Percentiles rank a stretch among this genome's conserved stretches.
Evolutionary conservation across 2,329 filamentous ascomycete genomes (phyloP).

Genomic region (Immersiporthe knoxdaviesiana): DNA sequence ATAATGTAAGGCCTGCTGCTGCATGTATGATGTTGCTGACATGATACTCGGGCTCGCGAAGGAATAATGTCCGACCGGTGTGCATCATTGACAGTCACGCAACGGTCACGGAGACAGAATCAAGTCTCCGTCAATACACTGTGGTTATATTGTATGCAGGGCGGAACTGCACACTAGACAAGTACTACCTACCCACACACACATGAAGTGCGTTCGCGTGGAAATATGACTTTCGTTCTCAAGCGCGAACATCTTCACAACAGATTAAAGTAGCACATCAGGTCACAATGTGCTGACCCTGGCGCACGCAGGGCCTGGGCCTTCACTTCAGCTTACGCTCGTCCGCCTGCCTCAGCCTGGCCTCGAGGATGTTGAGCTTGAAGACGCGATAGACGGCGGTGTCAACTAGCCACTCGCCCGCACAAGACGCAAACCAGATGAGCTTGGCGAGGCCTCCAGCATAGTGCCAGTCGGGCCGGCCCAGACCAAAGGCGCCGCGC

Average conservation of each 20-base stretch:
- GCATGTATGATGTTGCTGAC: too few relatives aligned
- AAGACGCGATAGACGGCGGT: slow-evolving; percentile 27
- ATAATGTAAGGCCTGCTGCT: background rate
- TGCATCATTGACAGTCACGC: background rate
- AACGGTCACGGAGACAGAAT: too few relatives aligned
- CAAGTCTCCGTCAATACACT: too few relatives aligned
- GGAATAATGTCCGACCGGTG: background rate
- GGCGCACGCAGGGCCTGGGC: too few relatives aligned
- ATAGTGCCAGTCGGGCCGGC: slow-evolving; percentile 30
- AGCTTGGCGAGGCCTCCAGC: slow-evolving; percentile 20
- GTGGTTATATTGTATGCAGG: too few relatives aligned
- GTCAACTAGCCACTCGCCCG: slow-evolving; percentile 29
- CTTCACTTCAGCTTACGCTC: slow-evolving; percentile 13
- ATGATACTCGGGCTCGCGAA: background rate
- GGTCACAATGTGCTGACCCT: too few relatives aligned
- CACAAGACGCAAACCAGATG: slow-evolving; percentile 17
- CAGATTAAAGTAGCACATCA: too few relatives aligned
- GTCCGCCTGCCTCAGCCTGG: slow-evolving; percentile 20
- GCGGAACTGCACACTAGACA: too few relatives aligned
- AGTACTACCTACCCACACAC: too few relatives aligned
- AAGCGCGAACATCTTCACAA: too few relatives aligned
- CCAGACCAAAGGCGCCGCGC: slow-evolving; percentile 18
- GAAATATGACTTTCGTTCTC: too few relatives aligned
- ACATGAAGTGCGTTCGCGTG: too few relatives aligned
- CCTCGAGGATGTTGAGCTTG: slow-evolving; percentile 22